Evolutionary conservation across 805 yeast species (phyloP).

Genomic region (Hanseniaspora pseudoguilliermondii): DNA sequence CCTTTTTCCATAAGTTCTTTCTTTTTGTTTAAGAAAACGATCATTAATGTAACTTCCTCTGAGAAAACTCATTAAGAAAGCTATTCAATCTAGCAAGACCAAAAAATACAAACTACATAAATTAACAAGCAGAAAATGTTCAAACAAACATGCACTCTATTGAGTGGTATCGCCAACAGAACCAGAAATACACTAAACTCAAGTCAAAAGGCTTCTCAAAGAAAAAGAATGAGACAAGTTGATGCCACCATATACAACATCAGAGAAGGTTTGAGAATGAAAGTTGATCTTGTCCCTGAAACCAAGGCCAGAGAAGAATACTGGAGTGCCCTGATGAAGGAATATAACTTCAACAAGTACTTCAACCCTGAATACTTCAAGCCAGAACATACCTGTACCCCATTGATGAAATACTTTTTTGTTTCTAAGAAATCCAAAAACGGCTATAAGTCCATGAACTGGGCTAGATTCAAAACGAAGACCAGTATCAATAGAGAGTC

Average conservation of each 20-base stretch:
- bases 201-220: constrained; percentile 70
- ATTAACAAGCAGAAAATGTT: too few relatives aligned
- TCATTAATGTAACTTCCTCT: background rate
- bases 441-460: constrained; percentile 9
- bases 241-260: constrained; percentile 65
- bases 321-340: constrained; percentile 3
- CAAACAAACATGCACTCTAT: constrained; percentile 19
- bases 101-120: background rate
- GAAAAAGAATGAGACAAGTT: constrained; percentile 69
- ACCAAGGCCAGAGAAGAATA: background rate
- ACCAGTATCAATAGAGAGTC: constrained; percentile 11
- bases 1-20: background rate
- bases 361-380: constrained; percentile 5
- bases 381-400: constrained; percentile 9
- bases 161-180: constrained; percentile 39
- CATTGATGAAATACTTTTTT: constrained; percentile 2
- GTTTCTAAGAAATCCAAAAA: constrained; percentile 2
- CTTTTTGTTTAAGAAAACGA: background rate
- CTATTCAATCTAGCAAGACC: background rate
- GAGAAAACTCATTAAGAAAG: background rate
- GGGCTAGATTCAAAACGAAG: constrained; percentile 11
- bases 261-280: constrained; percentile 24
- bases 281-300: constrained; percentile 28
- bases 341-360: background rate
- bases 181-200: constrained; percentile 66